Evolutionary conservation across 345 rosid species (phyloP).

Genomic region (Moringa oleifera): DNA sequence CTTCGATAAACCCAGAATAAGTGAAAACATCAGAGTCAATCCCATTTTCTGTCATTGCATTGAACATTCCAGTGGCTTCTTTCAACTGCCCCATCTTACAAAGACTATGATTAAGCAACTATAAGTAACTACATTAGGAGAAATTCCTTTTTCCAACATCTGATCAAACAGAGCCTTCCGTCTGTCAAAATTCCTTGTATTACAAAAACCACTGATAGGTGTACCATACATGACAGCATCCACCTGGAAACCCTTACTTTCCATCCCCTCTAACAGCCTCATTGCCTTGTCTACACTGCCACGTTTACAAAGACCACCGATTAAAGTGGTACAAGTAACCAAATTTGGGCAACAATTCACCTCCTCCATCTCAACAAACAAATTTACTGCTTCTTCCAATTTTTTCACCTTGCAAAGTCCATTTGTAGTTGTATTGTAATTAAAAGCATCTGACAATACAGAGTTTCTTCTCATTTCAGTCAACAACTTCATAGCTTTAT

Average conservation of each 20-base stretch:
- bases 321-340: constrained; percentile 40
- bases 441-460: constrained; percentile 32
- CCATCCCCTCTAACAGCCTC: constrained; percentile 38
- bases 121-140: constrained; percentile 37
- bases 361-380: constrained; percentile 42
- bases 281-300: constrained; percentile 47
- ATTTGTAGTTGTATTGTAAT: constrained; percentile 41
- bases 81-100: constrained; percentile 45
- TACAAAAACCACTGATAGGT: constrained; percentile 26
- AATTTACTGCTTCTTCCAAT: constrained; percentile 30
- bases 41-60: constrained; percentile 41
- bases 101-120: constrained; percentile 38
- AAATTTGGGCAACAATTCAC: constrained; percentile 30
- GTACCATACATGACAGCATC: constrained; percentile 42
- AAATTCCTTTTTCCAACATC: constrained; percentile 38
- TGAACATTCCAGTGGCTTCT: constrained; percentile 35
- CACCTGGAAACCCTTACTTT: constrained; percentile 31
- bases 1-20: constrained; percentile 44
- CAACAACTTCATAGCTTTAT: constrained; percentile 33
- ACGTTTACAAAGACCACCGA: constrained; percentile 53
- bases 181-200: constrained; percentile 26
- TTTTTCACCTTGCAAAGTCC: constrained; percentile 47
- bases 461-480: constrained; percentile 32
- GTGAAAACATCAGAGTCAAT: constrained; percentile 44
- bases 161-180: constrained; percentile 41